These are phyloP conservation scores for Ceratobasidium sp. DNA, from an alignment of 1,284 basidiomycete species.

Conservation along the genomic window DNA sequence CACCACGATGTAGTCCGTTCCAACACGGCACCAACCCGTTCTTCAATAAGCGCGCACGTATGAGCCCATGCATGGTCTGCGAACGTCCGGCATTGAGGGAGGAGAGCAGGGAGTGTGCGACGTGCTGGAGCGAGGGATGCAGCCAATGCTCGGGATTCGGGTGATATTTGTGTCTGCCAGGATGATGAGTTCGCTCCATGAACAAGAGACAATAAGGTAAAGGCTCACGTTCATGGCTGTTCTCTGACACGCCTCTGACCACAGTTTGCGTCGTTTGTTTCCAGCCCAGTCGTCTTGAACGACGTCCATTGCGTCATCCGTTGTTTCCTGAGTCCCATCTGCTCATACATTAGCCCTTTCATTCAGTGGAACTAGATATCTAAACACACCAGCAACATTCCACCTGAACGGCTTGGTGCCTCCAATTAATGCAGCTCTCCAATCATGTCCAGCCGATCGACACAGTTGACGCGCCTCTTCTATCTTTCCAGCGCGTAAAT, in stretches of 20 bases:
- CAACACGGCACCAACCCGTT: slow-evolving; percentile 66
- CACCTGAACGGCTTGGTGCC: slow-evolving; percentile 81
- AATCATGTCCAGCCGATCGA: slow-evolving; percentile 84
- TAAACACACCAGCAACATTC: slow-evolving; percentile 64
- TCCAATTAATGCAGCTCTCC: slow-evolving; percentile 86
- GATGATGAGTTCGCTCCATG: neutral
- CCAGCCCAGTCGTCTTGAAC: slow-evolving; percentile 61
- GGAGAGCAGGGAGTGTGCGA: slow-evolving; percentile 76
- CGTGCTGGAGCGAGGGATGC: slow-evolving; percentile 84
- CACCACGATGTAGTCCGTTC: slow-evolving; percentile 50
- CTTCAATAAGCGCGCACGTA: slow-evolving; percentile 84
- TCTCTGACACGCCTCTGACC: slow-evolving; percentile 84
- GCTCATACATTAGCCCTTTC: neutral
- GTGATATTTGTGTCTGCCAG: slow-evolving; percentile 67
- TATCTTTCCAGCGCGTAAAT: slow-evolving; percentile 73
- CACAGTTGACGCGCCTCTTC: slow-evolving; percentile 85
- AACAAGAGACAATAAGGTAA: neutral
- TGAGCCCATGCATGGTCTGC: slow-evolving; percentile 96
- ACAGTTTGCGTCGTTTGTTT: slow-evolving; percentile 75
- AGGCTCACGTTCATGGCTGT: slow-evolving; percentile 75
- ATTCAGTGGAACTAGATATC: neutral
- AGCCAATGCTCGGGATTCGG: slow-evolving; percentile 73
- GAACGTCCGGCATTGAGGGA: slow-evolving; percentile 85
- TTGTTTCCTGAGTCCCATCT: slow-evolving; percentile 48
- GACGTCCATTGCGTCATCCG: slow-evolving; percentile 61